phyloP scores from a whole-genome alignment of 495 filamentous ascomycete genomes.

The Neurospora sp. region DNA sequence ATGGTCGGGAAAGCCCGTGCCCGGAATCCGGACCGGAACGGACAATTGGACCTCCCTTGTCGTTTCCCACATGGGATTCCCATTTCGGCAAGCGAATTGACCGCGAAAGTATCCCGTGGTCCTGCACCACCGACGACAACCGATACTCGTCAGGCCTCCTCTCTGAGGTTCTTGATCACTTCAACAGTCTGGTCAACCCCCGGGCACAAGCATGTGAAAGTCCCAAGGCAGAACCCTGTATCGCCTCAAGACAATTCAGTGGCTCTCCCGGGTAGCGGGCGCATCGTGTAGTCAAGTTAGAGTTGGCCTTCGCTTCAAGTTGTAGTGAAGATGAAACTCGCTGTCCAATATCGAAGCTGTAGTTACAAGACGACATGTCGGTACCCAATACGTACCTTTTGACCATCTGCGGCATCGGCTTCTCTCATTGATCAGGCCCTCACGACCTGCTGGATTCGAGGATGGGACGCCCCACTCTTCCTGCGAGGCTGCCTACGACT shows the following conservation, averaged over 20 bases:
- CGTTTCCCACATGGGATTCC: neutral
- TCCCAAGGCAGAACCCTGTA: neutral
- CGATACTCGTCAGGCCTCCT: neutral
- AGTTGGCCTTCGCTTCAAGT: neutral
- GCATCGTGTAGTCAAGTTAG: neutral
- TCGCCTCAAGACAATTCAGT: neutral
- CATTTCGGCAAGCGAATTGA: neutral
- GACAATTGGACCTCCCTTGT: neutral
- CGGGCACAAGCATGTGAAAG: neutral
- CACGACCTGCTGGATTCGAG: neutral
- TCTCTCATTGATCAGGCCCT: neutral
- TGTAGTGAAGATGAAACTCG: neutral
- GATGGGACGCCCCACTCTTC: neutral
- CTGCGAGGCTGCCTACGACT: neutral
- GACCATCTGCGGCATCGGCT: neutral
- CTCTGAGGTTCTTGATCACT: neutral
- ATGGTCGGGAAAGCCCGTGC: neutral
- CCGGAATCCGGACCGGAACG: neutral
- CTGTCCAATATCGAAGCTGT: neutral
- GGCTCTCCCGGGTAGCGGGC: neutral
- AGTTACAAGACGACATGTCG: neutral
- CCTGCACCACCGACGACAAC: neutral
- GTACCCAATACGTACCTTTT: neutral
- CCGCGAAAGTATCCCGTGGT: neutral
- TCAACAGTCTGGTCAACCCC: neutral